A percentile compares a stretch with the other conserved stretches of the same genome.
Conservation (phyloP, 169 alveolate species). For the Fabrea salina region DNA sequence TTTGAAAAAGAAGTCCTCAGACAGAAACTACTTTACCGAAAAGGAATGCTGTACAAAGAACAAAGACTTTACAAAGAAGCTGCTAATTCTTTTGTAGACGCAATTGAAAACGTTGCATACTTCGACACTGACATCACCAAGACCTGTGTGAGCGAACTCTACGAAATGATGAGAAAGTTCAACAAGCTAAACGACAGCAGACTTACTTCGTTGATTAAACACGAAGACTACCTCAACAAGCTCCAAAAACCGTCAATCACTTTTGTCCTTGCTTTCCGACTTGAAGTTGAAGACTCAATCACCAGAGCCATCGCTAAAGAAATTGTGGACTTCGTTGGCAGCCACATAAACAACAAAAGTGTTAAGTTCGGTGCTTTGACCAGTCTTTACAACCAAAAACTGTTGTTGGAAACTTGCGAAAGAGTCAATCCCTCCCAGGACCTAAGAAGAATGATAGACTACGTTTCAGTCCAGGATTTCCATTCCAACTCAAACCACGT, state of each 20-base stretch:
- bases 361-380: too few relatives aligned
- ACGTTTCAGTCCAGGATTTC: too few relatives aligned
- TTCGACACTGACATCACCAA: slow-evolving; percentile 20
- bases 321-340: background rate
- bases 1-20: slow-evolving; percentile 16
- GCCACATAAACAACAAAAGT: too few relatives aligned
- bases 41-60: slow-evolving; percentile 3
- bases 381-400: too few relatives aligned
- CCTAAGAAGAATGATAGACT: too few relatives aligned
- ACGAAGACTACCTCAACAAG: background rate
- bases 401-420: too few relatives aligned
- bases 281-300: background rate
- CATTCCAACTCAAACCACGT: background rate
- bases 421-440: too few relatives aligned
- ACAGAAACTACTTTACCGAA: background rate
- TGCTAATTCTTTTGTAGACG: background rate
- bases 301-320: background rate
- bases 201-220: background rate
- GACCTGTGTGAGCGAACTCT: background rate
- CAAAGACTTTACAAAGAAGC: background rate
- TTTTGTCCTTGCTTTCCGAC: background rate
- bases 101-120: slow-evolving; percentile 22
- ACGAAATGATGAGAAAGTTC: background rate
- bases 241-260: background rate
- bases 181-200: background rate